Base-by-base conservation (phyloP, 2,329 filamentous ascomycete species). In the Lasiodiplodia theobromae region DNA sequence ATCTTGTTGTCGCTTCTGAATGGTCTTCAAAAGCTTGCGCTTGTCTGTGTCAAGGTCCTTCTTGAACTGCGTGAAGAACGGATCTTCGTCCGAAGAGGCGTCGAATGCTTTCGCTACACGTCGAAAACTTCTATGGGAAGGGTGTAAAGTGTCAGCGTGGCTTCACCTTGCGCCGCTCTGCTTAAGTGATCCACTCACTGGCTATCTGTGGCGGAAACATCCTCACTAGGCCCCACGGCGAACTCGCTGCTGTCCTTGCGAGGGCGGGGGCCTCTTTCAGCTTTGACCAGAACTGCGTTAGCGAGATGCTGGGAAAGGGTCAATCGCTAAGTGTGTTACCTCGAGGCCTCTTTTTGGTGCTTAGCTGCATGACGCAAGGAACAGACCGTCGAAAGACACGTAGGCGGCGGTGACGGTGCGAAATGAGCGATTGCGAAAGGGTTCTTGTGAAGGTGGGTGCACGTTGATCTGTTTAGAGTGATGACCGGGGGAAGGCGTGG, bases 71-170 rank as follows among this genome's bases (percentile, higher is more conserved):
- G 31, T 28, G 37, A 68, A 68, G 57, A 53, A 68, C 34, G 52
- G 11, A 4, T 25, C 37, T 18, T 68, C 66, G 7, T 34, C 23
- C 4, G 28, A 54, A 8, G 44, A 44, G 6, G 31, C 38, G 8
- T 54, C 47, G n/a, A 54, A 10, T 6, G 56, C 47, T 47, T n/a
- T 52, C 10, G 56, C 66, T 11, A 51, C 47, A 7, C 71, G 72
- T 8, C 73, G 66, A n/a, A 76, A 69, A 37, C 74, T 70, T 64
- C 76, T 77, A 25, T 18, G 10, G 18, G n/a, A 14, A 44, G 40
- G n/a, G 10, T n/a, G 44, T 34, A 6, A 47, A 47, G 44, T 47
- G 44, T 47, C 44, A 47, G 44, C 11, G 8, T 47, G 44, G 3
- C 44, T 47, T 47, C 7, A 18, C 7, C 16, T 44, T 18, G 16